Base-by-base conservation (phyloP, 495 filamentous ascomycete species). In the Penicillium crystallinum region DNA sequence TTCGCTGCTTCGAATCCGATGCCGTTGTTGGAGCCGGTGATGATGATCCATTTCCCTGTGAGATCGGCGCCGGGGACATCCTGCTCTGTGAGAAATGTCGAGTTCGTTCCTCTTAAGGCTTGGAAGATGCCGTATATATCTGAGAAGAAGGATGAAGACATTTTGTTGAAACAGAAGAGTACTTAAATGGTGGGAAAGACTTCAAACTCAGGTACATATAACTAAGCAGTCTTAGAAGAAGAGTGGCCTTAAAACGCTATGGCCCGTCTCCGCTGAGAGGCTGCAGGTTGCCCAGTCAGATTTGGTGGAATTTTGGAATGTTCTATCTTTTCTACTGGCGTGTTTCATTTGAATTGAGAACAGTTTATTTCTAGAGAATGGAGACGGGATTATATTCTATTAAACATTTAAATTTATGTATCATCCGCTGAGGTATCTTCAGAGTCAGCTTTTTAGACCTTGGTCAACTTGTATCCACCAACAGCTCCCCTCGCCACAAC, bases 401-500 rank as follows among this genome's bases (percentile, higher is more conserved):
- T n/a, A n/a, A n/a, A n/a, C n/a, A n/a, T n/a, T n/a, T n/a, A n/a
- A n/a, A n/a, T n/a, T n/a, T n/a, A n/a, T n/a, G n/a, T n/a, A n/a
- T n/a, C n/a, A n/a, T n/a, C n/a, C n/a, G n/a, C n/a, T n/a, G n/a
- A n/a, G n/a, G 23, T 27, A 27, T 7, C 23, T 3, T 31, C 29
- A 7, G 11, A 9, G 10, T 10, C 10, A 31, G 8, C 10, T 31
- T 31, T 9, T 60, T 49, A 71, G 15, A 73, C 66, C 53, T 71
- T 72, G 15, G 58, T 63, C 27, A 65, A 4, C 35, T 62, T 66
- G 34, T 57, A 62, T 0, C 72, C 74, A 21, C 64, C 65, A 54
- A 74, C 53, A 55, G 57, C 58, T 42, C 58, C 49, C 46, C 71
- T 63, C 6, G 72, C 72, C 5, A 70, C 53, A 18, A 80, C 33